Conservation (phyloP, 345 rosid genomes). For the Citrus sinensis region DNA sequence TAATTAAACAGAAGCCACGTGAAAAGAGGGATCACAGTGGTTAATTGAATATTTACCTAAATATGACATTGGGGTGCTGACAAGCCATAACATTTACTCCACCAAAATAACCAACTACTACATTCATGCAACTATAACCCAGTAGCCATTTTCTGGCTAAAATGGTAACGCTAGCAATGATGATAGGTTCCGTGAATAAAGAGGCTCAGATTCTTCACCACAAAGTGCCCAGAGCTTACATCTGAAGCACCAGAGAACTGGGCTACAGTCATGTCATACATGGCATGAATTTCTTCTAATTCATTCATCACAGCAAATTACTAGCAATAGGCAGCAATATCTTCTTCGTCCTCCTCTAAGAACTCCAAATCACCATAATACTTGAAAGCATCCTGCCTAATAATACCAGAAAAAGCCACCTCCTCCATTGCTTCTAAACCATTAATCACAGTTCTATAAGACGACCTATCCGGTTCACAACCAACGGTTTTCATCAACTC, state of each 20-base stretch:
- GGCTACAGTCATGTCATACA: background rate
- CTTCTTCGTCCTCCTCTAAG: conserved; percentile 31
- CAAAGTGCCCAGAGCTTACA: no score
- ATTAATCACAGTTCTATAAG: conserved; percentile 49
- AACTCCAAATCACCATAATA: conserved; percentile 61
- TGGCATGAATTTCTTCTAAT: background rate
- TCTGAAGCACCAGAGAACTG: background rate
- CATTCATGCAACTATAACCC: background rate
- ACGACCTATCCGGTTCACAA: conserved; percentile 64
- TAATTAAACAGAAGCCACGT: background rate
- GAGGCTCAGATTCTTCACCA: no score
- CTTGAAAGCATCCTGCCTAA: conserved; percentile 57
- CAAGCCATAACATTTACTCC: background rate
- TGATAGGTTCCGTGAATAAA: no score
- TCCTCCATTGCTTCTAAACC: conserved; percentile 59
- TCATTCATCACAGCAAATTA: background rate
- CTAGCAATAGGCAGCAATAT: background rate
- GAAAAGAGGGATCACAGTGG: background rate
- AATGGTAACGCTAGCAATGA: background rate
- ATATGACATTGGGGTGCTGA: background rate
- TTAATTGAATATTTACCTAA: background rate
- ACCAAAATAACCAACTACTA: background rate
- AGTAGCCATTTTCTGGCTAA: background rate
- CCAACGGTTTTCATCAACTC: conserved; percentile 52
- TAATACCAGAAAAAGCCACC: conserved; percentile 31